These are phyloP conservation scores for Talaromyces adpressus DNA, from an alignment of 495 filamentous ascomycete genomes.

Conservation along the genomic window DNA sequence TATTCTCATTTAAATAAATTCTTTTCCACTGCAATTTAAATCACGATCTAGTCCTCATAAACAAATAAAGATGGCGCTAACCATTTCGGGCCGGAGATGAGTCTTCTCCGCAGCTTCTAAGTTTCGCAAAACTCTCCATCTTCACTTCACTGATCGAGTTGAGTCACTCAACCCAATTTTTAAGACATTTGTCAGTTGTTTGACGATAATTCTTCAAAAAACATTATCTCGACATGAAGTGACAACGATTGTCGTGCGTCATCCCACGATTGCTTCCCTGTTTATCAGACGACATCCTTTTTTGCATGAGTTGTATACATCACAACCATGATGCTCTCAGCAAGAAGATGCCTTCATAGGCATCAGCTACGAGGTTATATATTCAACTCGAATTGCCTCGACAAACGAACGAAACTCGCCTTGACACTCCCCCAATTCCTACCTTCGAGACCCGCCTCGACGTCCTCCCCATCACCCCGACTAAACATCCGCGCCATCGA, in stretches of 20 bases:
- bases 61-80: neutral
- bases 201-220: too few relatives aligned
- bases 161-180: too few relatives aligned
- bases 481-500: constrained; percentile 61
- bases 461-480: constrained; percentile 11
- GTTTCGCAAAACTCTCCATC: neutral
- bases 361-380: neutral
- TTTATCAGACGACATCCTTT: neutral
- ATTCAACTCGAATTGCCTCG: neutral
- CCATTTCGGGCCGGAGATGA: constrained; percentile 9
- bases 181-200: too few relatives aligned
- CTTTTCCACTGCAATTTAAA: neutral
- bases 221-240: constrained; percentile 2
- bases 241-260: neutral
- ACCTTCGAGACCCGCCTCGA: constrained; percentile 3
- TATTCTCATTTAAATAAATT: neutral
- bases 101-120: constrained; percentile 6
- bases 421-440: neutral
- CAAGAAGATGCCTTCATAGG: neutral
- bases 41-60: neutral
- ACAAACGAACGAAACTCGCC: neutral
- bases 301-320: neutral
- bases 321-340: neutral
- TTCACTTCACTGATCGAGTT: neutral
- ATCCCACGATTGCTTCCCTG: neutral